Conservation (phyloP, 2,329 filamentous ascomycete genomes). For the Pseudophaeomoniella oleicola region DNA sequence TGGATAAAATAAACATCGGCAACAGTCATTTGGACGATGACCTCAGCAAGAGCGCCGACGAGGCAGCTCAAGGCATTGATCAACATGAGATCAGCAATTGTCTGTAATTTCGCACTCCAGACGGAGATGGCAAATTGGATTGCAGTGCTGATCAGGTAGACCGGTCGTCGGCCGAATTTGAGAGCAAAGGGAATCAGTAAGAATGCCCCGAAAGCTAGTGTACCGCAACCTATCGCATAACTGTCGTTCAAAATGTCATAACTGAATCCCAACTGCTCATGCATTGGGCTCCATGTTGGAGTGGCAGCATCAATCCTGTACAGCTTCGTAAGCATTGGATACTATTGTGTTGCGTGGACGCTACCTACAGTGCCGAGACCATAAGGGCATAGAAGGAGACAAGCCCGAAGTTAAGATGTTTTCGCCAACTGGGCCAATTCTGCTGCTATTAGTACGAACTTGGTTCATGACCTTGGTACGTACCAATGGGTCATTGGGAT, state of each 20-base stretch:
- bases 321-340: neutral
- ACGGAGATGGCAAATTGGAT: slow-evolving; percentile 19
- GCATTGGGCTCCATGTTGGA: slow-evolving; percentile 25
- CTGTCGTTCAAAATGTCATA: slow-evolving; percentile 24
- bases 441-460: slow-evolving; percentile 1
- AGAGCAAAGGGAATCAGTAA: slow-evolving; percentile 28
- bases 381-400: slow-evolving; percentile 15
- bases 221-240: slow-evolving; percentile 26
- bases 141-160: slow-evolving; percentile 24
- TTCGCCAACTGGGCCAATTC: slow-evolving; percentile 15
- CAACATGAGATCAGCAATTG: slow-evolving; percentile 23
- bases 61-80: slow-evolving; percentile 27
- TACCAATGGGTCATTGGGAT: slow-evolving; percentile 16
- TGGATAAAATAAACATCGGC: slow-evolving; percentile 36
- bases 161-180: slow-evolving; percentile 25
- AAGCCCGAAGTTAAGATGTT: slow-evolving; percentile 14
- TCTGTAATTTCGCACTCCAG: slow-evolving; percentile 28
- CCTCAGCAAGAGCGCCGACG: slow-evolving; percentile 25
- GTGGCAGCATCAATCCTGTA: slow-evolving; percentile 19
- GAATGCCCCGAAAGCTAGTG: slow-evolving; percentile 22
- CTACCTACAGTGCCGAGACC: slow-evolving; percentile 14
- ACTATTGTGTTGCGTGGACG: neutral
- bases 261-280: slow-evolving; percentile 24
- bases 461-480: neutral
- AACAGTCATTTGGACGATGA: slow-evolving; percentile 29